Evolutionary conservation across 1,139 yeast species (phyloP).

Genomic region (Protomyces inouyei): DNA sequence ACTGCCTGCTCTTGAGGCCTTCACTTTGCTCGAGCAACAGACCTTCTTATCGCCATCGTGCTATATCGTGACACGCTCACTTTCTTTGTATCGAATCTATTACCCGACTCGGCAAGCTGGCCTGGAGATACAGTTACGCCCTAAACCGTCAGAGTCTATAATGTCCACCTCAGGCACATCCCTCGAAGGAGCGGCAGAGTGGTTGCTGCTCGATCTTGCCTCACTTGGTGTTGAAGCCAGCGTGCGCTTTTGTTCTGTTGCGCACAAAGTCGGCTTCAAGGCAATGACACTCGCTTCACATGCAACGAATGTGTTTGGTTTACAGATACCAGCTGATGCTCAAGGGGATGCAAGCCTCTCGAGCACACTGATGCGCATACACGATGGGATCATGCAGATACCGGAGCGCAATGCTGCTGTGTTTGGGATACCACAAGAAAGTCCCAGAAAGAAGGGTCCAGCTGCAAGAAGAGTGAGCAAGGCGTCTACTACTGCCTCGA

Average conservation of each 20-base stretch:
- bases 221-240: not conserved
- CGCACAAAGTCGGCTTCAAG: not conserved
- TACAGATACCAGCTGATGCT: not conserved
- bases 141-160: not conserved
- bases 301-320: not conserved
- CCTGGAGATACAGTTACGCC: not conserved
- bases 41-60: not conserved
- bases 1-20: conserved; percentile 4
- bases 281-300: not conserved
- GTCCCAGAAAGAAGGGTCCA: not conserved
- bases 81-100: conserved; percentile 1
- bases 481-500: not conserved
- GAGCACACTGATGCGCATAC: not conserved
- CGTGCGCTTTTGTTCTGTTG: not conserved
- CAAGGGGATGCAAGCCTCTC: not conserved
- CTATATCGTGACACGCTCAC: conserved; percentile 14
- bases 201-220: not conserved
- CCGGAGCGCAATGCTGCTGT: not conserved
- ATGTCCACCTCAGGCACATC: not conserved
- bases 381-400: not conserved
- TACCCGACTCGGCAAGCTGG: conserved; percentile 6
- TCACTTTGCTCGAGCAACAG: conserved; percentile 3
- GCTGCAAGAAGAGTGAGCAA: not conserved
- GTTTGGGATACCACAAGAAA: not conserved
- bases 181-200: not conserved